phyloP scores from a whole-genome alignment of 176 grass and related monocot genomes.

The Bolboschoenus planiculmis region DNA sequence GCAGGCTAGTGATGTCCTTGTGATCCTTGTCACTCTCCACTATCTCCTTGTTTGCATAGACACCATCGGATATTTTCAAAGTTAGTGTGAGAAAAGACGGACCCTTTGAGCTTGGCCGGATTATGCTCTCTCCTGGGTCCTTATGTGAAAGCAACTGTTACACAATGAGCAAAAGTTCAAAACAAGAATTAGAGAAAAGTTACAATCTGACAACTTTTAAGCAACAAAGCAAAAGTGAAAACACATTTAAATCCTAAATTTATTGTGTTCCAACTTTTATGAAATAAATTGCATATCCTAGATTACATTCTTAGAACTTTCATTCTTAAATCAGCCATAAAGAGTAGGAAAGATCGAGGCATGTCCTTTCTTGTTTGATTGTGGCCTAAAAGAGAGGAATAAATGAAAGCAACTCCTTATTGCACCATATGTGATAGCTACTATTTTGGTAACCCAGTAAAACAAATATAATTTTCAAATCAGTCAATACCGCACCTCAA shows the following conservation, averaged over 20 bases:
- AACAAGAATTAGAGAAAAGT: constrained; percentile 5
- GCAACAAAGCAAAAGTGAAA: background rate
- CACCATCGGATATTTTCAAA: constrained; percentile 79
- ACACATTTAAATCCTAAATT: background rate
- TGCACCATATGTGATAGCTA: background rate
- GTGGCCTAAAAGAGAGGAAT: background rate
- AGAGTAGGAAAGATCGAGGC: background rate
- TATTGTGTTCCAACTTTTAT: background rate
- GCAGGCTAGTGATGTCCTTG: constrained; percentile 93
- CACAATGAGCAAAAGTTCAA: background rate
- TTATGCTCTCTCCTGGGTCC: constrained; percentile 78
- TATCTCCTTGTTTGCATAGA: constrained; percentile 96
- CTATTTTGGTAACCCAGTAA: background rate
- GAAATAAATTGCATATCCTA: background rate
- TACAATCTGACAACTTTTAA: background rate
- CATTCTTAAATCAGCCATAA: background rate
- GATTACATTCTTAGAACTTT: background rate
- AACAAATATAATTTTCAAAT: background rate
- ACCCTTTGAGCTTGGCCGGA: constrained; percentile 76
- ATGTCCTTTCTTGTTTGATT: background rate
- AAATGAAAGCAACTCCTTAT: background rate
- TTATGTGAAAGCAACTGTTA: constrained; percentile 83
- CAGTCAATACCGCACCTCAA: constrained; percentile 41
- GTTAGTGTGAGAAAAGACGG: constrained; percentile 83
- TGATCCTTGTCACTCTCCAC: constrained; percentile 87